Conservation (phyloP, 2,329 filamentous ascomycete genomes). For the Colletotrichum aenigma region DNA sequence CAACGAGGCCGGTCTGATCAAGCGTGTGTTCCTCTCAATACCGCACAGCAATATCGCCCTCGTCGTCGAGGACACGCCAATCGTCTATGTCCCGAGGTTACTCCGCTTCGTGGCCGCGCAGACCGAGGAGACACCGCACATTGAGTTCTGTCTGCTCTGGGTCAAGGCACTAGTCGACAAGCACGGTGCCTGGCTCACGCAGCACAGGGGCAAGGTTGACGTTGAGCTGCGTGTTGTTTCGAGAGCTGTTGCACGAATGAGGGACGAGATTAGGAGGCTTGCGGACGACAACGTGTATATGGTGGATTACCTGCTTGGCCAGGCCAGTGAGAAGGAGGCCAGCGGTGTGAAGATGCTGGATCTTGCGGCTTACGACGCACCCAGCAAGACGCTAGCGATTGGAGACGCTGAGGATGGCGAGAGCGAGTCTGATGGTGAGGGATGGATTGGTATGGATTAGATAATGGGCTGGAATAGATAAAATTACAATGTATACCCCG, state of each 20-base stretch:
- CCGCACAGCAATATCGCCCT: slow-evolving; percentile 77
- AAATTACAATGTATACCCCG: slow-evolving; percentile 22
- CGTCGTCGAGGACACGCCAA: slow-evolving; percentile 79
- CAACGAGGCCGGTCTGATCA: slow-evolving; percentile 82
- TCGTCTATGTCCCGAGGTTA: slow-evolving; percentile 84
- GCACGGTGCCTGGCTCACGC: slow-evolving; percentile 85
- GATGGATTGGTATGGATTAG: slow-evolving; percentile 56
- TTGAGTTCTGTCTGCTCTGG: slow-evolving; percentile 95
- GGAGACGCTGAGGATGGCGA: slow-evolving; percentile 28
- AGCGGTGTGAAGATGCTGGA: slow-evolving; percentile 27
- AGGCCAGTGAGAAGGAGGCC: slow-evolving; percentile 36
- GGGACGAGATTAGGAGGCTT: slow-evolving; percentile 80
- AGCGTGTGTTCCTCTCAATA: slow-evolving; percentile 83
- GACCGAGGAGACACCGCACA: slow-evolving; percentile 87
- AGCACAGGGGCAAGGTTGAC: slow-evolving; percentile 79
- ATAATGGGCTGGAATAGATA: slow-evolving; percentile 45
- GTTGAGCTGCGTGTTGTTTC: slow-evolving; percentile 85
- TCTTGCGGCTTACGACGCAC: slow-evolving; percentile 13
- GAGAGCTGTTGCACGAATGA: slow-evolving; percentile 79
- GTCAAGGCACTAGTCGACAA: slow-evolving; percentile 81
- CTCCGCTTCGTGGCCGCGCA: slow-evolving; percentile 88
- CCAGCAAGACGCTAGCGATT: slow-evolving; percentile 9
- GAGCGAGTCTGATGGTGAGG: slow-evolving; percentile 43
- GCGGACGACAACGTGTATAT: slow-evolving; percentile 90
- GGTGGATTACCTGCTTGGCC: slow-evolving; percentile 78